Base-by-base conservation (phyloP, 2,329 filamentous ascomycete genomes). In the Fusarium sp. region DNA sequence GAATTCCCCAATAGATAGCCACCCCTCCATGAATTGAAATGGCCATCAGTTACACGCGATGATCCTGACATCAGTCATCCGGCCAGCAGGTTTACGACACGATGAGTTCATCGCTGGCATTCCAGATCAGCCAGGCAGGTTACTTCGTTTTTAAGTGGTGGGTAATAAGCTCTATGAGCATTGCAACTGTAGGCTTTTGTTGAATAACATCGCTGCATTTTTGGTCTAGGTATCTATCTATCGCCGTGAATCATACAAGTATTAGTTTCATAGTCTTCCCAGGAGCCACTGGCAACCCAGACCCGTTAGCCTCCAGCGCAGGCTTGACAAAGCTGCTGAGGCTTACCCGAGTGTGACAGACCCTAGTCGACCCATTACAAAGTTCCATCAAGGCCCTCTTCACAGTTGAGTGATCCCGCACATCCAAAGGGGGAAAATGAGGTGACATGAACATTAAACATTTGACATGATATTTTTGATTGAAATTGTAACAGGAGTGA, bases 401-500 rank as follows among this genome's bases (percentile, higher is more conserved):
- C 41, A 39, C 16, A 41, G n/a, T 37, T 66, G n/a, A 38, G 45
- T 70, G 48, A 70, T 70, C 42, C 65, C 39, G 44, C 69, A 72
- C 60, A 62, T n/a, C 58, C 37, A 57, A 31, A 60, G n/a, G 14
- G 15, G 33, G 33, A 59, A 60, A 49, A 10, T 18, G n/a, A 48
- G 39, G 29, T 39, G 44, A 63, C 35, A 66, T 56, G 35, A 63
- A 25, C 44, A 60, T 63, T 60, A 70, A 41, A 63, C 39, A 60
- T 64, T 70, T 59, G 31, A 73, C 65, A 73, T 69, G 60, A 60
- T 54, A 57, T 49, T 69, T 52, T 63, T 70, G 66, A 58, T 49
- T 70, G 54, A 58, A 71, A 69, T 48, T 75, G 60, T 63, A 73
- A 75, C 51, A 73, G 42, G 71, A 78, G 75, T 76, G 73, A 73